Conservation (phyloP, 2,329 filamentous ascomycete species). For the Penicillium frequentans region DNA sequence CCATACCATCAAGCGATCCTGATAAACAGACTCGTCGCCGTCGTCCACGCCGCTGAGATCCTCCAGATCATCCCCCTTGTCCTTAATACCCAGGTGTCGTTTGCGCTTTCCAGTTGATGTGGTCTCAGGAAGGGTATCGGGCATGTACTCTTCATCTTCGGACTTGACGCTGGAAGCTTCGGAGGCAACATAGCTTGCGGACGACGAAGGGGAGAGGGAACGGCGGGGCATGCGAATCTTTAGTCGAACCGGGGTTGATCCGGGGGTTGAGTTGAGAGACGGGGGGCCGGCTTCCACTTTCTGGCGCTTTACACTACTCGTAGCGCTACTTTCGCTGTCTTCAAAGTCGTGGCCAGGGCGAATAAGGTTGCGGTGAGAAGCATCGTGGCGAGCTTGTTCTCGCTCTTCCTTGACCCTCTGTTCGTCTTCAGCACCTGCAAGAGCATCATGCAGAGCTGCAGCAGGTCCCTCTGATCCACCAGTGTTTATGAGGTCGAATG, state of each 20-base stretch:
- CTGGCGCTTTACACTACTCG: conserved; percentile 35
- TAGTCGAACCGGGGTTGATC: not conserved
- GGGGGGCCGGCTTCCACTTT: conserved; percentile 24
- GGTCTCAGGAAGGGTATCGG: conserved; percentile 28
- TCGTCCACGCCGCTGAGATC: conserved; percentile 74
- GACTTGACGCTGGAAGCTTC: conserved; percentile 24
- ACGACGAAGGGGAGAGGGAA: conserved; percentile 21
- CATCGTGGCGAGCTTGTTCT: conserved; percentile 36
- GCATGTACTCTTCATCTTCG: conserved; percentile 37
- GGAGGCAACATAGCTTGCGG: conserved; percentile 34
- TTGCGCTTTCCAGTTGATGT: conserved; percentile 19
- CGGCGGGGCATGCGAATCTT: not conserved
- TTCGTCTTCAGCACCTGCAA: conserved; percentile 79
- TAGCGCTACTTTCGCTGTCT: conserved; percentile 35
- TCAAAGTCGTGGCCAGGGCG: conserved; percentile 68
- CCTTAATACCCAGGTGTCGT: conserved; percentile 8
- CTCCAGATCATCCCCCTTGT: conserved; percentile 46
- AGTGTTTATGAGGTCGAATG: conserved; percentile 77
- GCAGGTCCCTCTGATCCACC: conserved; percentile 59
- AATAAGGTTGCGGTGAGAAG: conserved; percentile 69
- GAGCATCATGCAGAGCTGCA: conserved; percentile 71
- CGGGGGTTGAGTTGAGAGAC: not conserved
- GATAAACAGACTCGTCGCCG: conserved; percentile 81
- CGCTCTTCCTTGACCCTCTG: conserved; percentile 52
- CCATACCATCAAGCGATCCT: conserved; percentile 74